Percentiles rank a stretch among this genome's conserved stretches.
These are phyloP conservation scores for Termitomyces sp. DNA, from an alignment of 768 basidiomycete species.

Conservation along the genomic window DNA sequence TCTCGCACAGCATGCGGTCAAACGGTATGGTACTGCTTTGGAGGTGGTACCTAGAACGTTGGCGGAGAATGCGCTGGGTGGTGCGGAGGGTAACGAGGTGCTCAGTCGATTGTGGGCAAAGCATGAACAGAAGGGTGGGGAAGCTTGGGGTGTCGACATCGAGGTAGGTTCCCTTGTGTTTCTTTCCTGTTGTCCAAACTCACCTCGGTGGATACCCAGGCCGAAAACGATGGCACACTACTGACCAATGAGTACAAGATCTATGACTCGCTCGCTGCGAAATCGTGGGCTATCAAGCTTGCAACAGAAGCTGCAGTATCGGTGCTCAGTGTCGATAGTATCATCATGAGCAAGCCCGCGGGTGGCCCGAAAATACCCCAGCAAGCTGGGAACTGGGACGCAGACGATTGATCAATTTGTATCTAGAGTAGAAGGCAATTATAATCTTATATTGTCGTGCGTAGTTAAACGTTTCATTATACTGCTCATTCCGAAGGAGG, in stretches of 20 bases:
- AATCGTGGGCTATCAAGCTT: constrained; percentile 87
- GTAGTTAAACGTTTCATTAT: not conserved
- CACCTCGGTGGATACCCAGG: constrained; percentile 37
- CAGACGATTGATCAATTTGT: constrained; percentile 48
- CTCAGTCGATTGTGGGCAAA: no score
- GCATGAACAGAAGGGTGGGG: no score
- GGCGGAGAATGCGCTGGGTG: no score
- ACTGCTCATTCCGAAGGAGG: no score
- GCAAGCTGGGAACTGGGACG: constrained; percentile 86
- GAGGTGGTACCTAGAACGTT: no score
- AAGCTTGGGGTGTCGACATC: no score
- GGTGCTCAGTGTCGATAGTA: constrained; percentile 93
- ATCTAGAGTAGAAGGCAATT: not conserved
- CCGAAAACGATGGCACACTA: constrained; percentile 78
- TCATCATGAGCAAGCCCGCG: constrained; percentile 97
- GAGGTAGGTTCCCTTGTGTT: no score
- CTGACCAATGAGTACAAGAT: constrained; percentile 62
- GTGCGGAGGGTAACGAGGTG: no score
- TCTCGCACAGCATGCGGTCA: no score
- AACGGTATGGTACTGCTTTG: no score
- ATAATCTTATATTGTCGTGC: not conserved
- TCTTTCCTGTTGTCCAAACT: no score
- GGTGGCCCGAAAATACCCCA: constrained; percentile 87
- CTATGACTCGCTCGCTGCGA: constrained; percentile 85
- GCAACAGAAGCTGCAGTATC: constrained; percentile 90